Evolutionary conservation across 768 basidiomycete genomes (phyloP), one percentile per base, ranked within the genome.

Genomic region (Boletellus ananas): DNA sequence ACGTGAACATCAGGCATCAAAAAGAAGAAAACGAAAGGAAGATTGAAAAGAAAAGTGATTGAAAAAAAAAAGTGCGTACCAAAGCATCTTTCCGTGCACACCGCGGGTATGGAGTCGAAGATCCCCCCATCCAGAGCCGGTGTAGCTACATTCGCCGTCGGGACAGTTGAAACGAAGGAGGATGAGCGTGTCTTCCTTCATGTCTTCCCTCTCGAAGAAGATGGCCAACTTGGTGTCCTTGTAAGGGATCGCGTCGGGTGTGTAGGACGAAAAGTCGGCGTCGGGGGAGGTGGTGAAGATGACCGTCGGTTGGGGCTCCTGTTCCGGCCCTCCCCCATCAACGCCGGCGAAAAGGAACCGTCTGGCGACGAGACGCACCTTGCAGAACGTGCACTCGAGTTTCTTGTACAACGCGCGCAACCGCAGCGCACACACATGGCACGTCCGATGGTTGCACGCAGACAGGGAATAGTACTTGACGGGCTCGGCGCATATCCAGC

Each of bases 101-200:
- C 81, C 81, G 14, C 90, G 79, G 8, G 84, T 82, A 58, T 99
- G 95, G 16, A 90, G 73, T 65, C 89, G 91, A 21, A 99, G 75
- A 64, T 94, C 90, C 21, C 80, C 80, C 95, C 95, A 98, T 18
- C 92, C 90, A 33, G 82, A 81, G 0, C 80, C 92, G 54, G 87
- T 84, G 58, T 87, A 90, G 45, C 85, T 85, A 62, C 95, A 99
- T 45, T 85, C 79, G 0, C 79, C 60, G 57, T 90, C 87, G 0
- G 95, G 91, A 61, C 95, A 98, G 63, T 96, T 98, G 78, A 91
- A 98, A 2, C 94, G 82, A 11, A 99, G 82, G 16, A 99, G 77
- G 6, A 94, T 77, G 21, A 97, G 75, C 0, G 91, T 90, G 34
- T 94, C 92, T 58, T 97, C 91, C 90, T 95, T 95, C 85, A 92